Evolutionary conservation across 768 basidiomycete species (phyloP).

Genomic region (Suillus paluster): DNA sequence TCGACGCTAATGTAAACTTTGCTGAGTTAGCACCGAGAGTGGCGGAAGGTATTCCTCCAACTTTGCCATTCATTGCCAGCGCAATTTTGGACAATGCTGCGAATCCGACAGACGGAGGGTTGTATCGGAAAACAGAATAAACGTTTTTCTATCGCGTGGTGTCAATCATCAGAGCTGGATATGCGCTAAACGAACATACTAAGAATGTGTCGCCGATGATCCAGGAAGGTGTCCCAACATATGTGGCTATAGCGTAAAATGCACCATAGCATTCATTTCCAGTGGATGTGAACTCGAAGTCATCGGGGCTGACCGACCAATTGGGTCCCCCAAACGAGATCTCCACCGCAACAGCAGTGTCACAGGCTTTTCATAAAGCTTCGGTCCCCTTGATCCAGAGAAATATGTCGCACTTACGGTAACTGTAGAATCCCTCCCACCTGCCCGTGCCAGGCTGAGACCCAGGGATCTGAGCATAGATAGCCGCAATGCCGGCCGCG

Average conservation of each 20-base stretch:
- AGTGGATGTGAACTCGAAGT: slow-evolving; percentile 53
- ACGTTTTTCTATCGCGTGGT: slow-evolving; percentile 51
- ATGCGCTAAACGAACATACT: slow-evolving; percentile 10
- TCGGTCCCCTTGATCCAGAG: not conserved
- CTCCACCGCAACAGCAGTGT: slow-evolving; percentile 37
- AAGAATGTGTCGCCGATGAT: slow-evolving; percentile 93
- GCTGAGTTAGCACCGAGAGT: slow-evolving; percentile 25
- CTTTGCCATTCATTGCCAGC: slow-evolving; percentile 29
- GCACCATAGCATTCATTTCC: slow-evolving; percentile 76
- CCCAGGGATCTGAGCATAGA: slow-evolving; percentile 52
- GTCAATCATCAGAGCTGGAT: not conserved
- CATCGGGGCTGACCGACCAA: slow-evolving; percentile 51
- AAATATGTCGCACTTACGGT: slow-evolving; percentile 35
- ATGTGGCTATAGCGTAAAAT: slow-evolving; percentile 72
- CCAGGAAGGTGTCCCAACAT: slow-evolving; percentile 66
- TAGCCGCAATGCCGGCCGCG: slow-evolving; percentile 36
- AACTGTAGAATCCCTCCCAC: slow-evolving; percentile 52
- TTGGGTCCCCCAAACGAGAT: slow-evolving; percentile 50
- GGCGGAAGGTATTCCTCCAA: slow-evolving; percentile 23
- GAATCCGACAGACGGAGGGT: slow-evolving; percentile 56
- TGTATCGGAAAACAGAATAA: slow-evolving; percentile 54
- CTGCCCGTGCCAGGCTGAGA: slow-evolving; percentile 40
- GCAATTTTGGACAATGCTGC: slow-evolving; percentile 43
- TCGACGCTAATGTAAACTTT: slow-evolving; percentile 14
- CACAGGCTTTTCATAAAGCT: slow-evolving; percentile 45